A percentile compares a stretch with the other conserved stretches of the same genome.
Conservation (phyloP, 331 rosid genomes). For the Rosa hybrid region DNA sequence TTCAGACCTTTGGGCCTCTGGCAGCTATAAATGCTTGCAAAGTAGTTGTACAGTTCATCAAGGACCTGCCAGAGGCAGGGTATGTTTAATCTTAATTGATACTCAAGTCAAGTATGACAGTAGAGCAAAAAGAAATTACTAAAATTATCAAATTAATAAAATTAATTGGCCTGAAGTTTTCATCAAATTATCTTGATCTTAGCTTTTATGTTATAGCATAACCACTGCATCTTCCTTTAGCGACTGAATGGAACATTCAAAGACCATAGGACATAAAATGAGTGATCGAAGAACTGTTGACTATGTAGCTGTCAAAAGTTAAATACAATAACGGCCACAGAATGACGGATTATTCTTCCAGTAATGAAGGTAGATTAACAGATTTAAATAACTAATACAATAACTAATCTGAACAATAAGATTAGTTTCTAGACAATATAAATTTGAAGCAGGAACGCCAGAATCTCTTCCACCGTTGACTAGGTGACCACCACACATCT, state of each 20-base stretch:
- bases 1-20: constrained; percentile 37
- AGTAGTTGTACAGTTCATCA: constrained; percentile 35
- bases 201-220: too few species aligned
- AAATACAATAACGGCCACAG: too few species aligned
- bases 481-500: constrained; percentile 49
- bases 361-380: too few species aligned
- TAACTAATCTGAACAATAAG: not conserved
- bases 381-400: too few species aligned
- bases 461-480: not conserved
- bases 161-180: not conserved
- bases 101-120: not conserved
- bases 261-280: too few species aligned
- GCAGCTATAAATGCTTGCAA: constrained; percentile 48
- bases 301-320: too few species aligned
- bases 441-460: not conserved
- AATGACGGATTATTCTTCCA: too few species aligned
- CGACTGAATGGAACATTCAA: too few species aligned
- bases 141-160: not conserved
- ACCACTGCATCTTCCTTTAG: too few species aligned
- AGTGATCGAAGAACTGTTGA: too few species aligned
- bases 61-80: not conserved
- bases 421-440: not conserved
- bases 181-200: not conserved
- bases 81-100: not conserved
- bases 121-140: not conserved